Evolutionary conservation across 768 basidiomycete species (phyloP), one percentile per base, ranked within the genome.

Genomic region (Phylloporus sp.): DNA sequence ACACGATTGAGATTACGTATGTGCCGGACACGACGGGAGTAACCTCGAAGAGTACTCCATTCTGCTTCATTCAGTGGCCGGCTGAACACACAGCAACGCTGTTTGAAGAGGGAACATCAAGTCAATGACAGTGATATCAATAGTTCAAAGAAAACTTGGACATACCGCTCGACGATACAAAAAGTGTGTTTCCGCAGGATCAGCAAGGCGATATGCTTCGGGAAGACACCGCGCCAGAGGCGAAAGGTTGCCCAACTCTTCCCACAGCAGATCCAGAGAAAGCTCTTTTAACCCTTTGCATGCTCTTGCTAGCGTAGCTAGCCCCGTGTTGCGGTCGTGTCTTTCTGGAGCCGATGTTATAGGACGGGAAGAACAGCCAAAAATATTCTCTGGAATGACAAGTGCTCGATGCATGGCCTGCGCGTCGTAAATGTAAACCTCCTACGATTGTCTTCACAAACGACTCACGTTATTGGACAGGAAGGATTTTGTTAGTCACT

Each of bases 181-280:
- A 23, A 3, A 2, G 12, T 39, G 20, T 3, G 10, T 22, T 39
- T 13, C 20, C 4, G 12, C 11, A 15, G 3, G 18, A 15, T 39
- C 38, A 12, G 22, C 8, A 4, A 26, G 2, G 16, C 8, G 10
- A 44, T 18, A 28, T 12, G 16, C 22, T 24, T 44, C 6, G 5
- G 43, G 49, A 18, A 50, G 42, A 38, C 49, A 50, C 10, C 42
- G 26, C 6, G 20, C 27, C 4, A 50, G 31, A 29, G 49, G 49
- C 7, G 34, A 29, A 5, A 50, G 6, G 35, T 36, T 18, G 4
- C 8, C 18, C 8, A 49, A 35, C 20, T 32, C 40, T 20, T 35
- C 23, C 45, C 45, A 47, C 5, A 48, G 9, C 0, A 50, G 3
- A 24, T 50, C 35, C 20, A 45, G 20, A 3, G 42, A 34, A 7